Conservation (phyloP, 1,284 basidiomycete species). For the Tilletia walkeri region DNA sequence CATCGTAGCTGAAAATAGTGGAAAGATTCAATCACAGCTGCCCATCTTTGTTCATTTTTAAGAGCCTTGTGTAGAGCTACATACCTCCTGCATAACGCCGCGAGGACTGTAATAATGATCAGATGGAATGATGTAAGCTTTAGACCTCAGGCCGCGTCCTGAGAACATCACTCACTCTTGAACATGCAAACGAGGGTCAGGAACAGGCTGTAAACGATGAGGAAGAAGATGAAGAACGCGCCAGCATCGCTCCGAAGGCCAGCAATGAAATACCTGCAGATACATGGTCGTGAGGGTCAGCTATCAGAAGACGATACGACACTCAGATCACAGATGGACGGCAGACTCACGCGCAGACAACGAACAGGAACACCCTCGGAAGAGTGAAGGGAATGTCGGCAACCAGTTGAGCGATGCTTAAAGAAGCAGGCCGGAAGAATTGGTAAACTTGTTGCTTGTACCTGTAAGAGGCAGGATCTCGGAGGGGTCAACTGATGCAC, state of each 20-base stretch:
- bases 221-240: slow-evolving; percentile 60
- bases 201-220: slow-evolving; percentile 37
- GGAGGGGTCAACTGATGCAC: too few species aligned
- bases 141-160: too few species aligned
- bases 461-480: too few species aligned
- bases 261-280: slow-evolving; percentile 52
- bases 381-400: slow-evolving; percentile 61
- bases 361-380: slow-evolving; percentile 30
- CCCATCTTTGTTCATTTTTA: too few species aligned
- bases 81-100: too few species aligned
- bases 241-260: slow-evolving; percentile 54
- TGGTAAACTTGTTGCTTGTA: slow-evolving; percentile 67
- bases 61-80: too few species aligned
- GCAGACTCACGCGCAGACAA: too few species aligned
- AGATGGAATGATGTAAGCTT: too few species aligned
- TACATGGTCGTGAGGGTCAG: slow-evolving; percentile 49
- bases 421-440: slow-evolving; percentile 75
- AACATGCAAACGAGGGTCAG: slow-evolving; percentile 59
- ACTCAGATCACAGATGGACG: slow-evolving; percentile 28
- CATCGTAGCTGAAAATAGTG: slow-evolving; percentile 54
- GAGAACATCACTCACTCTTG: slow-evolving; percentile 57
- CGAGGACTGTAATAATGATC: too few species aligned
- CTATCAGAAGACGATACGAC: slow-evolving; percentile 60
- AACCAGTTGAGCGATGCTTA: slow-evolving; percentile 65
- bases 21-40: too few species aligned